These are phyloP conservation scores for Zygosaccharomyces bailii DNA, from an alignment of 805 yeast species.

Conservation along the genomic window DNA sequence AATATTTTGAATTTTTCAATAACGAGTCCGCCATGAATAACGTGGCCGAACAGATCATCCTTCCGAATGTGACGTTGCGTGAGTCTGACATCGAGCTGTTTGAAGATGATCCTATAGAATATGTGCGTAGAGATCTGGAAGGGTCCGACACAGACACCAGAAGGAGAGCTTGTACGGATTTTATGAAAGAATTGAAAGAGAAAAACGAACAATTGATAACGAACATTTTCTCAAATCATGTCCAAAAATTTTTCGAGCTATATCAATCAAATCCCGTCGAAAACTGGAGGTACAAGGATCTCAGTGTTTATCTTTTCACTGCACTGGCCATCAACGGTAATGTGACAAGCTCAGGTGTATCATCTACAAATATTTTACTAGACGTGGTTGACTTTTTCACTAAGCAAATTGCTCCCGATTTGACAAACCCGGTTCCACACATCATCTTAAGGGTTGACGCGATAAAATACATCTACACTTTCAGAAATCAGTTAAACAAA, in stretches of 20 bases:
- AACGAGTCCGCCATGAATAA: constrained; percentile 63
- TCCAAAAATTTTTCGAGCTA: constrained; percentile 58
- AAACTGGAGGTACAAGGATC: constrained; percentile 84
- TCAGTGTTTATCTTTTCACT: constrained; percentile 80
- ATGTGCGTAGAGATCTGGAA: constrained; percentile 87
- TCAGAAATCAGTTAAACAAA: constrained; percentile 89
- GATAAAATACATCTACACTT: constrained; percentile 81
- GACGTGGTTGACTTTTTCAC: constrained; percentile 87
- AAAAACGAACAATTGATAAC: constrained; percentile 74
- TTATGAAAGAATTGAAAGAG: constrained; percentile 79
- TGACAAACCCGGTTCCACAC: constrained; percentile 54
- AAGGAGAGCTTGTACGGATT: constrained; percentile 89
- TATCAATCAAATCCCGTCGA: constrained; percentile 42
- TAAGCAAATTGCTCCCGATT: constrained; percentile 76
- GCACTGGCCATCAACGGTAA: constrained; percentile 90
- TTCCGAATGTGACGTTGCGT: constrained; percentile 85
- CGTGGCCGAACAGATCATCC: constrained; percentile 74
- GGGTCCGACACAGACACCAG: constrained; percentile 93
- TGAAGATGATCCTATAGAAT: constrained; percentile 96
- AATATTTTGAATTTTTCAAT: constrained; percentile 62
- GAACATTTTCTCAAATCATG: constrained; percentile 66
- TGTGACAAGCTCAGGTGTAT: constrained; percentile 80
- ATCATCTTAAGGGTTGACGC: constrained; percentile 90
- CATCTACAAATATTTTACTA: constrained; percentile 76
- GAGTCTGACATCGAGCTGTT: constrained; percentile 87